A percentile compares a stretch with the other conserved stretches of the same genome.
Evolutionary conservation across 805 yeast genomes (phyloP).

Genomic region (Sugiyamaella marilandica): DNA sequence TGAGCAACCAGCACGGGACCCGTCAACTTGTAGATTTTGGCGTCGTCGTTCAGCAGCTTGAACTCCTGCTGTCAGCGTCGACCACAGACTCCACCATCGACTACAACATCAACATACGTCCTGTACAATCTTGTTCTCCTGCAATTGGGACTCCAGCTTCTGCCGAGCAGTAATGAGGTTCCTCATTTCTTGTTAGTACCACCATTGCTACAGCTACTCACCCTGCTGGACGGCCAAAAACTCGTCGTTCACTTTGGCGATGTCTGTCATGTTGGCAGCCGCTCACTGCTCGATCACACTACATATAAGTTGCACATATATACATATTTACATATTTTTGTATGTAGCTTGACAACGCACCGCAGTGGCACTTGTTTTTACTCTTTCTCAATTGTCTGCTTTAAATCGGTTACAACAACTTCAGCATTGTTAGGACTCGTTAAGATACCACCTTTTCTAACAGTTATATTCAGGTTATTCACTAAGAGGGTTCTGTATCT

Average conservation of each 20-base stretch:
- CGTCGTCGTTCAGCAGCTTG: conserved; percentile 53
- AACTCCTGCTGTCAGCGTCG: conserved; percentile 50
- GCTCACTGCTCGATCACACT: not conserved
- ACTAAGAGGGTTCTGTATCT: no score
- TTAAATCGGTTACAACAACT: not conserved
- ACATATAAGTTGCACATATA: no score
- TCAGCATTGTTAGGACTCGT: not conserved
- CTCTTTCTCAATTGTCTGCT: no score
- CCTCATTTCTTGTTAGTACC: conserved; percentile 23
- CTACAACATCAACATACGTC: conserved; percentile 30
- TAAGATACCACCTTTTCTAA: not conserved
- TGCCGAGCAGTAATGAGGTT: conserved; percentile 71
- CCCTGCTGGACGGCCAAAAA: conserved; percentile 20
- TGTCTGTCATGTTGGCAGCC: conserved; percentile 4
- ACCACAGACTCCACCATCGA: not conserved
- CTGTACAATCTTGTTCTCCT: conserved; percentile 86
- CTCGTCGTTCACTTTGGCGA: conserved; percentile 13
- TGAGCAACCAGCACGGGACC: conserved; percentile 93
- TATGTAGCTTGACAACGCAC: no score
- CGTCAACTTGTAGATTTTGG: conserved; percentile 80
- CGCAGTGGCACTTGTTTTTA: not conserved
- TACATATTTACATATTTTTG: no score
- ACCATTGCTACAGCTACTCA: conserved; percentile 3
- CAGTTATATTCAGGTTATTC: not conserved
- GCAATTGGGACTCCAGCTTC: conserved; percentile 85